Conservation (phyloP, 768 basidiomycete species). For the Termitomyces sp. region DNA sequence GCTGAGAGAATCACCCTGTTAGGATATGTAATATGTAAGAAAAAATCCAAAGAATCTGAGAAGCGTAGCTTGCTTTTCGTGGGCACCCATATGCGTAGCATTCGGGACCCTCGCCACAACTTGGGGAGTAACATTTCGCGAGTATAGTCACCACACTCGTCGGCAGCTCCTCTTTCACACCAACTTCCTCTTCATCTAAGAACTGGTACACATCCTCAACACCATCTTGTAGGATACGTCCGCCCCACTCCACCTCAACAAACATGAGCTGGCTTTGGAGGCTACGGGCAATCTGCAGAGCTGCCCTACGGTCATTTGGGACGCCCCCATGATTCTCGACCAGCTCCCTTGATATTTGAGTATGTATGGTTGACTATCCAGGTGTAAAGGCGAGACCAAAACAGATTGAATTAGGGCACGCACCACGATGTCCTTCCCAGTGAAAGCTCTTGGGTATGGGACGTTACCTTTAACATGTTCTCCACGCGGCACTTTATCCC, state of each 20-base stretch:
- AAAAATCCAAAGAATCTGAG: background rate
- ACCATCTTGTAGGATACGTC: conserved; percentile 75
- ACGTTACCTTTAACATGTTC: conserved; percentile 94
- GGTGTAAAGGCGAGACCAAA: background rate
- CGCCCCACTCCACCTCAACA: conserved; percentile 96
- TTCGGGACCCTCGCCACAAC: conserved; percentile 69
- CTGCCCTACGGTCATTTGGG: conserved; percentile 71
- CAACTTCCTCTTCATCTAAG: conserved; percentile 75
- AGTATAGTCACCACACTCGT: conserved; percentile 86
- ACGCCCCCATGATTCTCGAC: conserved; percentile 60
- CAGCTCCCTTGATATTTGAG: conserved; percentile 76
- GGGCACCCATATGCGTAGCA: conserved; percentile 87
- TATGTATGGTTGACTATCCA: conserved; percentile 78
- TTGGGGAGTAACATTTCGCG: conserved; percentile 85
- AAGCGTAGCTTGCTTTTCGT: conserved; percentile 40
- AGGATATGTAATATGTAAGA: background rate
- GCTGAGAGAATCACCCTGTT: conserved; percentile 27
- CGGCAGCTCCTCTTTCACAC: conserved; percentile 65
- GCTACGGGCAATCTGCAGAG: conserved; percentile 82
- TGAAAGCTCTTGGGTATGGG: conserved; percentile 86
- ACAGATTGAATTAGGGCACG: conserved; percentile 24
- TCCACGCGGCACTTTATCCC: conserved; percentile 84
- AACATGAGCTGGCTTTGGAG: conserved; percentile 92
- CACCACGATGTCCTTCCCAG: conserved; percentile 91
- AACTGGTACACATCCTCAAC: conserved; percentile 97